Evolutionary conservation across 2,329 filamentous ascomycete genomes (phyloP), one percentile per base, ranked within the genome.

Genomic region (Daldinia sp.): DNA sequence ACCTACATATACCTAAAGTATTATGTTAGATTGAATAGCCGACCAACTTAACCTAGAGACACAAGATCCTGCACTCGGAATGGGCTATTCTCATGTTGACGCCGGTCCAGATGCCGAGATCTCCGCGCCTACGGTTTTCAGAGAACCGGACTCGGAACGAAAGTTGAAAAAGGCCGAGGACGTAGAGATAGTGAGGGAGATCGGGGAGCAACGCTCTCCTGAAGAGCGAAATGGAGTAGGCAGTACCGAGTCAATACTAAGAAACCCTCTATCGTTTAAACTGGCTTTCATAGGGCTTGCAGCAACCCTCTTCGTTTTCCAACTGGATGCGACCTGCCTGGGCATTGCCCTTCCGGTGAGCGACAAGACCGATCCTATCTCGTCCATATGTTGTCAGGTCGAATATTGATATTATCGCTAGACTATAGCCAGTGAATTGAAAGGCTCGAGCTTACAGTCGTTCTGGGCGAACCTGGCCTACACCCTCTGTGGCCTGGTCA

Each of bases 391-490:
- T 12, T 12, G 18, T 28, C 20, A 15, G 13, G 20, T 28, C 12
- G 4, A 6, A 48, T 28, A 28, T 48, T 48, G 15, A 28, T 15
- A 9, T 18, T 12, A n/a, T 48, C 13, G 23, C 5, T 28, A 48
- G 20, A 48, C 44, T 4, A 23, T 48, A 48, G 44, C 44, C 7
- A 23, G 44, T 9, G 44, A 48, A 23, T 15, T 28, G 26, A 33
- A 33, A 12, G 46, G 46, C 6, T 51, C 26, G 26, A 51, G 46
- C 0, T 50, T 77, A 3, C 35, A 72, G 23, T 59, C 74, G 57
- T 67, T 81, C 75, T 63, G 79, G 79, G 64, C 82, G 67, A 67
- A 74, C 66, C 67, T 82, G 75, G 48, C 74, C 6, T 77, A 68
- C 60, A 60, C 65, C 12, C 70, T 77, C 10, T 63, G 51, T 18